Conservation (phyloP, 345 rosid species). For the Mallotus nudiflorus region DNA sequence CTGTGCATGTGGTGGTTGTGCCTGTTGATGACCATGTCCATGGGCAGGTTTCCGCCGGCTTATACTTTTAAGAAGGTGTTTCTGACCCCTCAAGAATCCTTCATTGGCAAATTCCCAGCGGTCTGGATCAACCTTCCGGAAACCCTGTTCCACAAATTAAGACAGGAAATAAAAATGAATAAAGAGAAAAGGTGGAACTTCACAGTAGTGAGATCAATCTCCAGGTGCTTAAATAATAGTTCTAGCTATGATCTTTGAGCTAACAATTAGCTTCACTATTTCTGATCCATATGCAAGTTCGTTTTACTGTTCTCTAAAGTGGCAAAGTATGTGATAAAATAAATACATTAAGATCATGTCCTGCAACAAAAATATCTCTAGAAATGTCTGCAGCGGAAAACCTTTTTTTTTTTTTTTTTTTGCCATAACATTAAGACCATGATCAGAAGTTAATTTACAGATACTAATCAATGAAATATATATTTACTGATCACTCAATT, state of each 20-base stretch:
- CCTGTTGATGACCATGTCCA: conserved; percentile 62
- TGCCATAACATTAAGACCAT: too few relatives aligned
- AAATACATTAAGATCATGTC: background rate
- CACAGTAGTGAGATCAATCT: background rate
- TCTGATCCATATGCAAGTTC: background rate
- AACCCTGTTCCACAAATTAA: conserved; percentile 58
- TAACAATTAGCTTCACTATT: background rate
- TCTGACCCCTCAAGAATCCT: conserved; percentile 92
- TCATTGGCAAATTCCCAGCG: conserved; percentile 98
- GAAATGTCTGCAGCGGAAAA: too few relatives aligned
- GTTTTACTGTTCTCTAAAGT: too few relatives aligned
- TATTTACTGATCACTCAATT: too few relatives aligned
- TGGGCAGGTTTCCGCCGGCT: conserved; percentile 84
- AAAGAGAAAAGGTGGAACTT: background rate
- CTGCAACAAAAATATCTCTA: too few relatives aligned
- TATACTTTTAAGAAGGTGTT: conserved; percentile 73
- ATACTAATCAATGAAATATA: too few relatives aligned
- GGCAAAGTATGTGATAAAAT: background rate
- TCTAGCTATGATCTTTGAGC: background rate
- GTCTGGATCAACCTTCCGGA: conserved; percentile 96
- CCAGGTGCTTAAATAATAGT: background rate
- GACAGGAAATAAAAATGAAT: background rate
- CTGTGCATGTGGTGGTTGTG: conserved; percentile 64
- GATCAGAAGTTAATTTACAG: too few relatives aligned
- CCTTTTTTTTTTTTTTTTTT: too few relatives aligned